Base-by-base conservation (phyloP, 106 monocot genomes). In the Dendrobium catenatum region DNA sequence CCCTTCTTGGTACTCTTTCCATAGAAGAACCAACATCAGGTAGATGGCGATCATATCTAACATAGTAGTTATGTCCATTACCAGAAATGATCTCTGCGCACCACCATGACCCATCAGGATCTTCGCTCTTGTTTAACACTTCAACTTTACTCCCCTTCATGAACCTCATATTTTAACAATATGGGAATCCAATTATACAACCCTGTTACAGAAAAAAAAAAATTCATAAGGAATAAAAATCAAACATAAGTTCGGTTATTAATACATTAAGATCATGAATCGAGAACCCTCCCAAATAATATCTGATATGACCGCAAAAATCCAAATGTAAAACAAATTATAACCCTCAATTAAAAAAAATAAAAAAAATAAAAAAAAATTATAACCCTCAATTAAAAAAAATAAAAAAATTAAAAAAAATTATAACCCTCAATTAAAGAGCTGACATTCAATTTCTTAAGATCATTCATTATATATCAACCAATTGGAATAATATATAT, bases 111-210 rank as follows among this genome's bases (percentile, higher is more conserved):
- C 77, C 87, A 7, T 46, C 44, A 1, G 79, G 85, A 56, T 56
- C 79, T 58, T 85, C 85, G 68, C 27, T 42, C 58, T 80, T 61
- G 43, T 84, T 74, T 11, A 77, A 54, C 42, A 87, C 77, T 82
- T 89, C 89, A 75, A 87, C 74, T 76, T 80, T 83, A 76, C 22
- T 78, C 55, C 86, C 89, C 77, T 89, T 87, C 76, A 76, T 84
- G 37, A 89, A 87, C 77, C 64, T 86, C 86, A 89, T 83, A 18
- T 5, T 72, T 27, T 6, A 58, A 59, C 18, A 20, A 75, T 75
- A 42, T 46, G 68, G 37, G 68, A 68, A 15, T 33, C 16, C 58
- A 17, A 19, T 58, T 13, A 18, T 10, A 9, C 68, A 68, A 10
- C 6, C 68, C 29, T 68, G 22, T 64, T 64, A 68, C 26, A 68